Evolutionary conservation across 1,284 basidiomycete genomes (phyloP), one percentile per base, ranked within the genome.

Genomic region (Ceratobasidium sp.): DNA sequence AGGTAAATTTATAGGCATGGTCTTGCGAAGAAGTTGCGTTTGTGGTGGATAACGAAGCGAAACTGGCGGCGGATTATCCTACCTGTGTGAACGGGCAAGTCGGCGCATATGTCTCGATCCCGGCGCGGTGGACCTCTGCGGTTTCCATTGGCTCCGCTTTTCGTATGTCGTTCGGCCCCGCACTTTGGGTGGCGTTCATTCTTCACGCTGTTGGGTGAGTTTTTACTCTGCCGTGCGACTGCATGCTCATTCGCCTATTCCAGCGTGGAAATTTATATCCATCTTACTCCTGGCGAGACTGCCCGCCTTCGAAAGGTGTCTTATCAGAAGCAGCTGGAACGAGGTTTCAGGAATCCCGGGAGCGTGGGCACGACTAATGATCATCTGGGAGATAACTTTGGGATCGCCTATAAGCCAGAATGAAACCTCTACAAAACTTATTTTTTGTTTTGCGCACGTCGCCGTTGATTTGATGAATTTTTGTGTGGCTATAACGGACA

Each of bases 281-380:
- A 75, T 22, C 65, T 75, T 15, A 75, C 65, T 2, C 74, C 74
- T 1, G 57, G 57, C 24, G 74, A 75, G 36, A 59, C 44, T n/a
- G 47, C 53, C 14, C 56, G 74, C 2, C 59, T 75, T 5, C 67
- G 66, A 51, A 56, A 60, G 22, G 53, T 72, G 17, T 67, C 66
- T 6, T 63, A 71, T 44, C 45, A 75, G 64, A 69, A 53, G 47
- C 74, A 75, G 24, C 59, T 75, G 5, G 74, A 75, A 15, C 51
- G 41, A 9, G 74, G 74, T 2, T 45, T 41, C 9, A 53, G 19
- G 11, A 47, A 48, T 29, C 66, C 66, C 2, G 66, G 74, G 14
- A 75, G 74, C 24, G 62, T 62, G 44, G 74, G 74, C 2, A 72
- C 60, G 15, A 71, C 56, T 17, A 48, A 44, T 19, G 74, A 75